Evolutionary conservation across 2,329 filamentous ascomycete species (phyloP).

Genomic region (Periconia macrospinosa): DNA sequence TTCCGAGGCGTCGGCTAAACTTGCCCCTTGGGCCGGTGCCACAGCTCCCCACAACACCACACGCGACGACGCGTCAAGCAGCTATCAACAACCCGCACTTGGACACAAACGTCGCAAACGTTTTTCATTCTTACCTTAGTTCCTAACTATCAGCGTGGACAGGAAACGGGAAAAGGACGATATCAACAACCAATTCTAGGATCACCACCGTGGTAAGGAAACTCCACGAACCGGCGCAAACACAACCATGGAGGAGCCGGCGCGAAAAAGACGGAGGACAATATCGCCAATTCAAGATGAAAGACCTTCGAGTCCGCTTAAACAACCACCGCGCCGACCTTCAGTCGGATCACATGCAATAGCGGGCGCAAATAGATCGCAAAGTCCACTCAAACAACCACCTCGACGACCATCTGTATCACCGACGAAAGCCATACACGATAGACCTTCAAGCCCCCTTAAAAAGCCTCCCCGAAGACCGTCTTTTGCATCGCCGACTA

Average conservation of each 20-base stretch:
- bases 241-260: slow-evolving; percentile 32
- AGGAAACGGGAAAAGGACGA: too few species aligned
- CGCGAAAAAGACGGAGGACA: slow-evolving; percentile 39
- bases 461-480: slow-evolving; percentile 37
- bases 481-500: slow-evolving; percentile 45
- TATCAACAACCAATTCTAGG: too few species aligned
- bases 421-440: slow-evolving; percentile 9
- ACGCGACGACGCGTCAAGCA: slow-evolving; percentile 27
- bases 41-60: slow-evolving; percentile 20
- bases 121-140: background rate
- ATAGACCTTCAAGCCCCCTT: slow-evolving; percentile 24
- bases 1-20: slow-evolving; percentile 29
- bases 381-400: slow-evolving; percentile 32
- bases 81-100: background rate
- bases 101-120: background rate
- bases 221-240: background rate
- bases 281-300: slow-evolving; percentile 27
- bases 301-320: slow-evolving; percentile 23
- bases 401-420: slow-evolving; percentile 40
- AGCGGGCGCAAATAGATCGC: slow-evolving; percentile 25
- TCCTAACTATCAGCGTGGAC: too few species aligned
- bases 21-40: slow-evolving; percentile 21
- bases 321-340: slow-evolving; percentile 35
- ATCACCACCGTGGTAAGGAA: too few species aligned
- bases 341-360: slow-evolving; percentile 44